phyloP scores from a whole-genome alignment of 257 asterid genomes.

The Primulina huaijiensis region DNA sequence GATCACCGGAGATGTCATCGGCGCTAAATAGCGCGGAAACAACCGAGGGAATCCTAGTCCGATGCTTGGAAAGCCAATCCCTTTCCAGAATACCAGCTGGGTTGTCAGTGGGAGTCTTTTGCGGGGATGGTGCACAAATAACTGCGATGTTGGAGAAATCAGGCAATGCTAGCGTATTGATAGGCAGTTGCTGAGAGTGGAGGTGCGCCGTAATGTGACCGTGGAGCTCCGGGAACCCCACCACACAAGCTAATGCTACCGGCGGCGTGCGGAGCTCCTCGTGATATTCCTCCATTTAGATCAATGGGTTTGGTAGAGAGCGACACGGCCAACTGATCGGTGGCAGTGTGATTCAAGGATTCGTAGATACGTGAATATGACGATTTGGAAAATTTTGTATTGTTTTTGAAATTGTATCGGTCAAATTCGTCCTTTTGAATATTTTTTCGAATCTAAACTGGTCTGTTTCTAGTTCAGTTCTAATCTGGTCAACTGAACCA shows the following conservation, averaged over 20 bases:
- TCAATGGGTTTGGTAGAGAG: background rate
- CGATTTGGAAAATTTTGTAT: too few species aligned
- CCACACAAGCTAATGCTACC: conserved; percentile 62
- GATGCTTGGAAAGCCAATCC: conserved; percentile 92
- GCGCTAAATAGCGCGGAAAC: conserved; percentile 76
- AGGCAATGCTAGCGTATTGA: conserved; percentile 87
- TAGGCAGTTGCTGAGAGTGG: conserved; percentile 83
- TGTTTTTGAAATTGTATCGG: too few species aligned
- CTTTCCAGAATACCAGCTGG: conserved; percentile 61
- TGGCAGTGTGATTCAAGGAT: background rate
- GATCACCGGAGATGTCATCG: conserved; percentile 73
- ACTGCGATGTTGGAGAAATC: conserved; percentile 86
- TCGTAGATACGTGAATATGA: background rate
- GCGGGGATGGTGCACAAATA: conserved; percentile 34
- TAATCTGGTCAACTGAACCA: too few species aligned
- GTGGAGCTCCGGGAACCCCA: conserved; percentile 87
- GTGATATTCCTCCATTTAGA: conserved; percentile 79
- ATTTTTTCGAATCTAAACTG: too few species aligned
- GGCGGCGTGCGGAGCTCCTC: conserved; percentile 96
- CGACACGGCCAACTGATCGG: background rate
- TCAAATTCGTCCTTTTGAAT: too few species aligned
- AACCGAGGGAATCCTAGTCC: conserved; percentile 85
- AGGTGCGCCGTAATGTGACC: conserved; percentile 66
- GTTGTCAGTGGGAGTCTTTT: conserved; percentile 46
- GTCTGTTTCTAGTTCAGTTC: too few species aligned